A percentile compares a stretch with the other conserved stretches of the same genome.
phyloP scores from a whole-genome alignment of 164 flowering plant genomes.

The Umbellularia californica region DNA sequence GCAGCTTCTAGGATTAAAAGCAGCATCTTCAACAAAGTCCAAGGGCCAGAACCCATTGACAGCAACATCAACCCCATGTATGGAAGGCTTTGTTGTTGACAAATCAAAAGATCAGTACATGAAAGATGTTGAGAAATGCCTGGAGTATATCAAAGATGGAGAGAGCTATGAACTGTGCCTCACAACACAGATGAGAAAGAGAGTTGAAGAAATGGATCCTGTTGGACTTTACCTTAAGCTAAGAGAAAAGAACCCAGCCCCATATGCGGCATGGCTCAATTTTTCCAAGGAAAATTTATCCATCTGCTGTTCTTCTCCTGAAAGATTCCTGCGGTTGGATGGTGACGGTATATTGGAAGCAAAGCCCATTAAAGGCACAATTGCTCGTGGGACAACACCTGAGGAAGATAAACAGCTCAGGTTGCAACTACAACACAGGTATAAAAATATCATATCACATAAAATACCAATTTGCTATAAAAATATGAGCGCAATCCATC shows the following conservation, averaged over 20 bases:
- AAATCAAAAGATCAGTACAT: slow-evolving; percentile 73
- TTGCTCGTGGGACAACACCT: slow-evolving; percentile 66
- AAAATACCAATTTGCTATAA: too few species aligned
- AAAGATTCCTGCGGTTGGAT: slow-evolving; percentile 78
- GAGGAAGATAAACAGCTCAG: slow-evolving; percentile 69
- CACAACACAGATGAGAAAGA: slow-evolving; percentile 75
- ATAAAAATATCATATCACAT: too few species aligned
- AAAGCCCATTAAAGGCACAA: slow-evolving; percentile 96
- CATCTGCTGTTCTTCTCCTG: slow-evolving; percentile 95
- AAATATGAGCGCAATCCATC: too few species aligned
- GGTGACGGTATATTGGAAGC: slow-evolving; percentile 72
- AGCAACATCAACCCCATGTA: slow-evolving; percentile 9
- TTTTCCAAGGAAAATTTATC: slow-evolving; percentile 61
- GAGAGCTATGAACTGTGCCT: slow-evolving; percentile 97
- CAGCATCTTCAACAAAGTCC: slow-evolving; percentile 12
- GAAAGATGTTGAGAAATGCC: slow-evolving; percentile 66
- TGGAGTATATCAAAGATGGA: slow-evolving; percentile 76
- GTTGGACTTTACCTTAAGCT: slow-evolving; percentile 69
- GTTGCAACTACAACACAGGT: slow-evolving; percentile 72
- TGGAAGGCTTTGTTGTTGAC: slow-evolving; percentile 47
- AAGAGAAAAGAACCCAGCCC: slow-evolving; percentile 85
- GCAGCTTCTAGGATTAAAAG: slow-evolving; percentile 46
- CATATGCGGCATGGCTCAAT: slow-evolving; percentile 98
- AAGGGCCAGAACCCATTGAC: slow-evolving; percentile 12
- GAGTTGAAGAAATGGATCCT: slow-evolving; percentile 41